Base-by-base conservation (phyloP, 768 basidiomycete genomes). In the Russula foetens region DNA sequence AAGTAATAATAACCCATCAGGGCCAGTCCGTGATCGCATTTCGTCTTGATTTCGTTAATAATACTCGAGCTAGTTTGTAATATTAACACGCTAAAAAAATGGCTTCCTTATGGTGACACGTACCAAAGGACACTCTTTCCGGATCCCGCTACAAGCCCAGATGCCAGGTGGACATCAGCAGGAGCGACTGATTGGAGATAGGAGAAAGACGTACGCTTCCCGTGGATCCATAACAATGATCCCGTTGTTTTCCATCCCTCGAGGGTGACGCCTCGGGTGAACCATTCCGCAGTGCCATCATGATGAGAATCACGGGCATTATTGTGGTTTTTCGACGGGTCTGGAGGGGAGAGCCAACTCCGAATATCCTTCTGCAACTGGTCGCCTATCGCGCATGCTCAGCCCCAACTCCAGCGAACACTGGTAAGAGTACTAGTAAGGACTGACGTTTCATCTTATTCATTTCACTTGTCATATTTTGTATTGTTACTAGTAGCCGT, bases 91-190 rank as follows among this genome's bases (percentile, higher is more conserved):
- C 14, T 17, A 1, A 14, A 14, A 7, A 7, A 8, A 17, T 2
- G 31, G 4, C 33, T n/a, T n/a, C n/a, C 3, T 15, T 17, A 4
- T 6, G 15, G 12, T 19, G 11, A 24, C 12, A 54, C 59, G 4
- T 12, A 54, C 52, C 31, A 38, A 19, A 60, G 35, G 5, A 59
- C 28, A 24, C 58, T 59, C n/a, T 59, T 58, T 19, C 57, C 57
- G 15, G 57, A 52, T 1, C 58, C 58, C n/a, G 35, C 59, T 54
- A 29, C 8, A 17, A 35, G 11, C 31, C 23, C 17, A 19, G 15
- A 26, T 7, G 3, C 15, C 1, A 0, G 3, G 21, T 17, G 17
- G 7, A 3, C 26, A 41, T 54, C 7, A 26, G 11, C 23, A 8
- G 23, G 19, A 21, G 4, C 9, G 11, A 35, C 9, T 3, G 24